Evolutionary conservation across 2,329 filamentous ascomycete species (phyloP).

Genomic region (Apiospora marii): DNA sequence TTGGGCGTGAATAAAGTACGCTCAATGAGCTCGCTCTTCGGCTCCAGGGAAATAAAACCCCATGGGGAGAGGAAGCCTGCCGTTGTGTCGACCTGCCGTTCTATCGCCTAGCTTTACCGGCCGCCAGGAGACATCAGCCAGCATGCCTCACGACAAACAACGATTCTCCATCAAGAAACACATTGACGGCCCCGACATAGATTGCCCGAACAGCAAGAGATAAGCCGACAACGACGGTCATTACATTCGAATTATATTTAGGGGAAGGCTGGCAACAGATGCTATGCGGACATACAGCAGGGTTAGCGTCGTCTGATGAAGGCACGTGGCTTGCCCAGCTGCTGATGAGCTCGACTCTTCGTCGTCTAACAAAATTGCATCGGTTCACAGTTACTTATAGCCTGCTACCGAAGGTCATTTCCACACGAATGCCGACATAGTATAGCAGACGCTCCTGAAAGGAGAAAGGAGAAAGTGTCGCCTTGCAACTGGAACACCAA

Average conservation of each 20-base stretch:
- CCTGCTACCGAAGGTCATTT: background rate
- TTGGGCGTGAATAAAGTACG: background rate
- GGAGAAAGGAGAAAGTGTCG: background rate
- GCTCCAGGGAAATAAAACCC: background rate
- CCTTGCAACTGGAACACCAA: background rate
- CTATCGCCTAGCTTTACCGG: background rate
- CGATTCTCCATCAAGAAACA: background rate
- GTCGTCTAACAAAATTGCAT: background rate
- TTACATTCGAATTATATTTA: background rate
- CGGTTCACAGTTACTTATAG: background rate
- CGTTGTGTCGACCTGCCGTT: background rate
- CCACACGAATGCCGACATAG: background rate
- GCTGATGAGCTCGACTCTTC: background rate
- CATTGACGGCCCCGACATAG: background rate
- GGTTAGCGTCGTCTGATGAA: constrained; percentile 1
- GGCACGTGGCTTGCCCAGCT: background rate
- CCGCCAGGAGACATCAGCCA: background rate
- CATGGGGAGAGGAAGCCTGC: background rate
- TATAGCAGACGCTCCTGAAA: background rate
- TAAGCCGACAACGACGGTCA: background rate
- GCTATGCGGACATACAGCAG: background rate
- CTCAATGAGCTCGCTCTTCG: background rate
- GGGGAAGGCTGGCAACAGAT: background rate
- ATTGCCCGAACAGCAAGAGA: background rate
- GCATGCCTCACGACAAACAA: background rate